Conservation (phyloP, 306 rosid species). For the Gastrolobium bilobum region DNA sequence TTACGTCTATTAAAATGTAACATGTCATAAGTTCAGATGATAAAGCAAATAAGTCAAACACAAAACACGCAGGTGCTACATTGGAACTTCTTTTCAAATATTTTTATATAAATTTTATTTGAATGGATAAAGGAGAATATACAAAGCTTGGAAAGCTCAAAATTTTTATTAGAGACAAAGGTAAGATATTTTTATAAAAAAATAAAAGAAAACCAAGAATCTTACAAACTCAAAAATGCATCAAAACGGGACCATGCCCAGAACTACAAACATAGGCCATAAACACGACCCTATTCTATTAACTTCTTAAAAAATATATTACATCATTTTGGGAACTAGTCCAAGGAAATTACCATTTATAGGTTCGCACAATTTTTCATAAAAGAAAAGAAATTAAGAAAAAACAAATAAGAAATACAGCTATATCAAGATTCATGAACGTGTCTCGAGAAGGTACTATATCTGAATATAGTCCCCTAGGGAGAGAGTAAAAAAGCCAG, state of each 20-base stretch:
- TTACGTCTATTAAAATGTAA: background rate
- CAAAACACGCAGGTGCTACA: background rate
- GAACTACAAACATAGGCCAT: background rate
- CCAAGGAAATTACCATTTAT: background rate
- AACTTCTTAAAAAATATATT: background rate
- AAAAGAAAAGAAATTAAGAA: conserved; percentile 18
- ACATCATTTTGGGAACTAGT: background rate
- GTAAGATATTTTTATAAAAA: background rate
- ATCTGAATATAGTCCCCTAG: conserved; percentile 22
- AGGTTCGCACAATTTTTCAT: background rate
- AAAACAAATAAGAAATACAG: conserved; percentile 32
- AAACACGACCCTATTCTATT: background rate
- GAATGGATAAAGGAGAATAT: conserved; percentile 12
- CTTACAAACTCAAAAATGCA: background rate
- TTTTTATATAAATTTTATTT: background rate
- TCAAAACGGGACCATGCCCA: conserved; percentile 4
- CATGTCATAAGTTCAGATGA: conserved; percentile 9
- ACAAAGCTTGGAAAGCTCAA: background rate
- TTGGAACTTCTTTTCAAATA: conserved; percentile 15
- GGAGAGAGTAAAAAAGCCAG: conserved; percentile 28
- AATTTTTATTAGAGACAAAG: background rate
- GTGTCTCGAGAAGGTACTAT: conserved; percentile 14
- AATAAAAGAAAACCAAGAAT: background rate
- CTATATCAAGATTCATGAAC: conserved; percentile 31
- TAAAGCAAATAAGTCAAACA: conserved; percentile 10